These are phyloP conservation scores for Fusarium scirpi DNA, from an alignment of 2,329 filamentous ascomycete genomes.

Conservation along the genomic window DNA sequence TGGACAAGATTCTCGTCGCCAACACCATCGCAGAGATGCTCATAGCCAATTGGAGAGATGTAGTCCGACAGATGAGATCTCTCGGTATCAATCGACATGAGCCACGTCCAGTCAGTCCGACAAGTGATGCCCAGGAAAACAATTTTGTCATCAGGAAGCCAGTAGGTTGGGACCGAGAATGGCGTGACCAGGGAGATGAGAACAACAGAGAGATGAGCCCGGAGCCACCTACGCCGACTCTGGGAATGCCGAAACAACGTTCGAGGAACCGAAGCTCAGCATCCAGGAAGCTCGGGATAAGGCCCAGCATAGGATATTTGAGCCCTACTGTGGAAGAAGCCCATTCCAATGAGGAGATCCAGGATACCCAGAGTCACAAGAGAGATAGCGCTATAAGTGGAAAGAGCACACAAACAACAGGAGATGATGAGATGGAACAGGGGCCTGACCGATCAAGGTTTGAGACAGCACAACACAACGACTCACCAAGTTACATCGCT, in stretches of 20 bases:
- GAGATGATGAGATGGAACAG: background rate
- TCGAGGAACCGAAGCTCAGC: slow-evolving; percentile 36
- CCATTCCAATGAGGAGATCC: slow-evolving; percentile 26
- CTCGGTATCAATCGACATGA: slow-evolving; percentile 52
- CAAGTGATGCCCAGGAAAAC: slow-evolving; percentile 49
- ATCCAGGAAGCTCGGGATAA: slow-evolving; percentile 41
- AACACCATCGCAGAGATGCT: slow-evolving; percentile 74
- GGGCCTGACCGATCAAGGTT: background rate
- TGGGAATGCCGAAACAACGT: slow-evolving; percentile 40
- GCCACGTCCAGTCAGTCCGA: slow-evolving; percentile 25
- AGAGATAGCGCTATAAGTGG: background rate
- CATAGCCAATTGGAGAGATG: slow-evolving; percentile 72
- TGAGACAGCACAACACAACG: background rate
- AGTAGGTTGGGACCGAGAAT: slow-evolving; percentile 48
- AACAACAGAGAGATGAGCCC: slow-evolving; percentile 48
- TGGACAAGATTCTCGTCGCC: slow-evolving; percentile 70
- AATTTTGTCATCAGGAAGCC: slow-evolving; percentile 56
- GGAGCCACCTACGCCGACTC: slow-evolving; percentile 53
- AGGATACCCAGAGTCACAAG: background rate
- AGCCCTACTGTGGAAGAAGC: slow-evolving; percentile 52
- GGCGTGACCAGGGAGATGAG: slow-evolving; percentile 35
- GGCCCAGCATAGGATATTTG: slow-evolving; percentile 44
- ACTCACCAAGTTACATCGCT: background rate
- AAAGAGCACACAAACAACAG: background rate
- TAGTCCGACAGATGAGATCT: slow-evolving; percentile 69